These are phyloP conservation scores for Talaromyces adpressus DNA, from an alignment of 495 filamentous ascomycete species.

Conservation along the genomic window DNA sequence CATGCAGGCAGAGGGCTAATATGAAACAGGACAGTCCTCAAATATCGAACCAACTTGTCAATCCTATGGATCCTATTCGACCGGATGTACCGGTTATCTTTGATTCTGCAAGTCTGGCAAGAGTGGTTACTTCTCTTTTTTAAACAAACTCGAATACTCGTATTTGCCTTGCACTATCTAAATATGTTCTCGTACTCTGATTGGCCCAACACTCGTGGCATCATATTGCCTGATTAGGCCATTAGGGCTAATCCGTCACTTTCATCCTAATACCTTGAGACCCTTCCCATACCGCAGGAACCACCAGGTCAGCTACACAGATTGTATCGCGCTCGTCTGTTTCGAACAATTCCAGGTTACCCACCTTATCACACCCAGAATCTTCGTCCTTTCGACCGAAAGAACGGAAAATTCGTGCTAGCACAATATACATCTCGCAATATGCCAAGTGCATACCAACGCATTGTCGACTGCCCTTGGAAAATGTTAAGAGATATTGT, in stretches of 20 bases:
- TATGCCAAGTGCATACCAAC: constrained; percentile 37
- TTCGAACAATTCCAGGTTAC: constrained; percentile 22
- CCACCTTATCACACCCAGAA: not conserved
- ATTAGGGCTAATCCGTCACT: not conserved
- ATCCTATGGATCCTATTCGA: not conserved
- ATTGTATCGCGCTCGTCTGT: constrained; percentile 9
- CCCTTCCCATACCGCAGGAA: not conserved
- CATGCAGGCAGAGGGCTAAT: not conserved
- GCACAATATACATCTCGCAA: constrained; percentile 36
- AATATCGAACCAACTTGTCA: not conserved
- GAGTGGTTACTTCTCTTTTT: not conserved
- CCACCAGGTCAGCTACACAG: not conserved
- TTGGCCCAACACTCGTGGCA: not conserved
- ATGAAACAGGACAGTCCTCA: not conserved
- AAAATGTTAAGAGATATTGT: constrained; percentile 23
- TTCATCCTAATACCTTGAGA: not conserved
- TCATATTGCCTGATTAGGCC: not conserved
- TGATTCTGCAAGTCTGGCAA: not conserved
- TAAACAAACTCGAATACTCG: not conserved
- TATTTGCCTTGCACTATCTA: not conserved
- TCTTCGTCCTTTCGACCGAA: constrained; percentile 15
- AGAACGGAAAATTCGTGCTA: constrained; percentile 35
- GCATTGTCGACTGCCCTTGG: constrained; percentile 22
- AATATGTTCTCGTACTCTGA: not conserved
- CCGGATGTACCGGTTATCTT: not conserved